A percentile compares a stretch with the other conserved stretches of the same genome.
Evolutionary conservation across 2,329 filamentous ascomycete genomes (phyloP).

Genomic region (Knufia petricola): DNA sequence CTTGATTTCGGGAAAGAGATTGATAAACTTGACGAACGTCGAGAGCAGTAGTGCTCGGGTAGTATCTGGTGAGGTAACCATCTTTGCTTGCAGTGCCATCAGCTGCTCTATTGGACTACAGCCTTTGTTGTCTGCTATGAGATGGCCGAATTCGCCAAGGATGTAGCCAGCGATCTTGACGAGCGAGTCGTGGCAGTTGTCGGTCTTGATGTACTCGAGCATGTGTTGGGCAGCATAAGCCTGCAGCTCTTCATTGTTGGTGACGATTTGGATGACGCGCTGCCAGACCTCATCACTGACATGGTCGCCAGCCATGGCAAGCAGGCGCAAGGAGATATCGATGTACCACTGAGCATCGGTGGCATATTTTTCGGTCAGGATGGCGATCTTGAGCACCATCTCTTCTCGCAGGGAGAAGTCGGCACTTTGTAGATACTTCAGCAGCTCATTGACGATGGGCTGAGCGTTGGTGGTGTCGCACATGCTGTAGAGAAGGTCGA

Average conservation of each 20-base stretch:
- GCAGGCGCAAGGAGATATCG: constrained; percentile 86
- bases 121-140: constrained; percentile 83
- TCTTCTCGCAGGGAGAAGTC: constrained; percentile 98
- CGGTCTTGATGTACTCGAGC: constrained; percentile 80
- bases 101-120: constrained; percentile 98
- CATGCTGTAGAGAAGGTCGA: constrained; percentile 98
- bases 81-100: constrained; percentile 80
- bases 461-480: constrained; percentile 92
- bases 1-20: constrained; percentile 97
- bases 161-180: constrained; percentile 98
- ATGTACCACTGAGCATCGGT: constrained; percentile 99
- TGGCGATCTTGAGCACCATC: constrained; percentile 98
- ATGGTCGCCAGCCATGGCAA: constrained; percentile 94
- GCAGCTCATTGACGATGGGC: constrained; percentile 82
- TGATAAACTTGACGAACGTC: constrained; percentile 95
- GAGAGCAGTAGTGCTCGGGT: constrained; percentile 91
- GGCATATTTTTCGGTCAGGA: constrained; percentile 95
- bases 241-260: constrained; percentile 97
- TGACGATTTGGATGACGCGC: constrained; percentile 95
- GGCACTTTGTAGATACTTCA: constrained; percentile 90
- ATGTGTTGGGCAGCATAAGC: constrained; percentile 93
- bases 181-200: constrained; percentile 90
- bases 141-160: constrained; percentile 89
- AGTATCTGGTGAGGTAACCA: constrained; percentile 76
- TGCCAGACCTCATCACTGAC: constrained; percentile 99